Evolutionary conservation across 2,329 filamentous ascomycete genomes (phyloP).

Genomic region (Eurotiales sp.): DNA sequence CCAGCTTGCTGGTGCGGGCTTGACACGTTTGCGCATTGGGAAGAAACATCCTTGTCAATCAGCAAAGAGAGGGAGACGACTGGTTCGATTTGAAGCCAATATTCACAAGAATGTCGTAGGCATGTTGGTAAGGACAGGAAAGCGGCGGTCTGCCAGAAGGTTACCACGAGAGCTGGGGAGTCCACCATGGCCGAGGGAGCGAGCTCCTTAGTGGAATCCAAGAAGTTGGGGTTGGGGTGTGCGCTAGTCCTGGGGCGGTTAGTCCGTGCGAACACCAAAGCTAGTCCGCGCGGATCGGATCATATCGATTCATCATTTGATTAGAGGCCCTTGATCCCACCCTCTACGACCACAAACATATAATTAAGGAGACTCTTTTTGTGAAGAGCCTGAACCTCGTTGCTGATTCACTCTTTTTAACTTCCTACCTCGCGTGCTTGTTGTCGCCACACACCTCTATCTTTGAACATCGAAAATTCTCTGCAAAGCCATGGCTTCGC

Average conservation of each 20-base stretch:
- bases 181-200: too few relatives aligned
- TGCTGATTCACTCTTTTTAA: neutral
- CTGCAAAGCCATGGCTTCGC: conserved; percentile 59
- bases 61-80: neutral
- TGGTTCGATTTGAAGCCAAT: neutral
- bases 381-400: neutral
- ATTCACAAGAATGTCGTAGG: too few relatives aligned
- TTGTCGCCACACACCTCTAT: neutral
- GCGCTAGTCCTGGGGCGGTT: conserved; percentile 10
- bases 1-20: conserved; percentile 9
- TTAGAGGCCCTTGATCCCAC: neutral
- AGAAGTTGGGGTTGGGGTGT: neutral
- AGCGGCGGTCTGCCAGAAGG: too few relatives aligned
- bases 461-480: conserved; percentile 6
- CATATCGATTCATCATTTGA: too few relatives aligned
- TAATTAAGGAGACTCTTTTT: neutral
- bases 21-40: conserved; percentile 11
- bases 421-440: neutral
- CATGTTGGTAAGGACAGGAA: too few relatives aligned
- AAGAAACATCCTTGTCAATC: conserved; percentile 10
- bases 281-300: conserved; percentile 1
- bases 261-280: conserved; percentile 6
- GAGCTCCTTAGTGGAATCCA: too few relatives aligned
- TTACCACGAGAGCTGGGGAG: too few relatives aligned
- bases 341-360: neutral